phyloP scores from a whole-genome alignment of 768 basidiomycete species.

The Dioszegia hungarica region DNA sequence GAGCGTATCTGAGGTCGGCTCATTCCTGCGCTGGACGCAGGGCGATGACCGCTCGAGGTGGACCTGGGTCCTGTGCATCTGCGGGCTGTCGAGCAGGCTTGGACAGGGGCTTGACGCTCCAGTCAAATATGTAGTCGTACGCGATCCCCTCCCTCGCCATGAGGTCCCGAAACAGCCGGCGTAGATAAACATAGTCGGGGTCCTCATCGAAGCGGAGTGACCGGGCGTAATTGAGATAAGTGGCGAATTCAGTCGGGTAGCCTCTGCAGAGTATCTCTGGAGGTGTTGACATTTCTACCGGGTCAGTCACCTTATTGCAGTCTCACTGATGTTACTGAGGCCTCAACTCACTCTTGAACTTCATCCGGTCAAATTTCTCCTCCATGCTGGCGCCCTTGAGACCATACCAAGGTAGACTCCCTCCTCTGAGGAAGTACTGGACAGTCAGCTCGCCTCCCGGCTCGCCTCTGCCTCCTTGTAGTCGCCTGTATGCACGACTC shows the following conservation, averaged over 20 bases:
- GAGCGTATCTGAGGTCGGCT: too few relatives aligned
- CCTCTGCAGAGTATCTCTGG: constrained; percentile 84
- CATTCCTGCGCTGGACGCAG: too few relatives aligned
- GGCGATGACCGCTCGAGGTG: too few relatives aligned
- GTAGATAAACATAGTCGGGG: constrained; percentile 97
- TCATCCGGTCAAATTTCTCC: constrained; percentile 99
- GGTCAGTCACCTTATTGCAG: background rate
- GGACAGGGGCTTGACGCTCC: constrained; percentile 53
- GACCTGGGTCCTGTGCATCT: too few relatives aligned
- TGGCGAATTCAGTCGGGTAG: constrained; percentile 99
- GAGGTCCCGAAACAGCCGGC: constrained; percentile 93
- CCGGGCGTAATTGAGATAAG: constrained; percentile 97
- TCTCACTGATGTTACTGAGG: background rate
- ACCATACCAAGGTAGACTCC: constrained; percentile 96
- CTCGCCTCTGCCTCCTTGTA: background rate
- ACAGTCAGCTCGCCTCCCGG: background rate
- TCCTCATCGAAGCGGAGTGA: constrained; percentile 99
- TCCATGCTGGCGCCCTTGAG: constrained; percentile 99
- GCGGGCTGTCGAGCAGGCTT: too few relatives aligned
- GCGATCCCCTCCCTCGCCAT: constrained; percentile 96
- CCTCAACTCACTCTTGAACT: constrained; percentile 75
- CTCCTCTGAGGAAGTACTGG: constrained; percentile 91
- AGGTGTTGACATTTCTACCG: constrained; percentile 89
- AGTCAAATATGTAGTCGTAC: constrained; percentile 99
- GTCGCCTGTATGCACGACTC: constrained; percentile 13